Evolutionary conservation across 371 early-diverging fungal genomes (phyloP), one percentile per base, ranked within the genome.

Genomic region (Mucor saturninus): DNA sequence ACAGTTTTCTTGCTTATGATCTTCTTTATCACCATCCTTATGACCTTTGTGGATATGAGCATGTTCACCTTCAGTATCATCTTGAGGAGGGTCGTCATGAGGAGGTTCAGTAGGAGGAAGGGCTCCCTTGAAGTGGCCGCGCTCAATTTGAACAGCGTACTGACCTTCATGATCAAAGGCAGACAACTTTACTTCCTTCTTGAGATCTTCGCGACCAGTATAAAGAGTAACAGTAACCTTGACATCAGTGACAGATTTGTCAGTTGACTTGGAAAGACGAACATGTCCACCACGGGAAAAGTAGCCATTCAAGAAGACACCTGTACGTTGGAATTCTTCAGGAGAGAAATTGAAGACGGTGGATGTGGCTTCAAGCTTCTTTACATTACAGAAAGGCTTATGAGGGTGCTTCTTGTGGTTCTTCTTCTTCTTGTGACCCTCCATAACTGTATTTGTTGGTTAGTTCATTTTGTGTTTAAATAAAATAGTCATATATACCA

Each of bases 121-220:
- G 21, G 38, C 43, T 40, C 50, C 50, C 11, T 37, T 54, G n/a
- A 48, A 53, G 28, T 56, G 55, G n/a, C 59, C 56, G 26, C 69
- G 66, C 29, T 68, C 72, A 51, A 72, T 45, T 59, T 74, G 69
- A 37, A 75, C 72, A 49, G 67, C 46, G 14, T 69, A 75, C 42
- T 66, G 53, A 10, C 75, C 75, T 37, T 72, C 51, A 40, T 64
- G 55, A 28, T 75, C 75, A 61, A 64, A 67, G 13, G 72, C 67
- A 56, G 72, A 67, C 1, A 72, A 30, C 13, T 38, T 28, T 10
- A 64, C 72, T 31, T 72, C 61, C n/a, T 64, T 45, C 10, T 30
- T 37, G 7, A 64, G 56, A 14, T 64, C 53, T 3, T 67, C 50
- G 10, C 48, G 58, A 26, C 68, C 65, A n/a, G 59, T 26, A 50